Conservation (phyloP, 306 rosid species). For the Mucuna pruriens region DNA sequence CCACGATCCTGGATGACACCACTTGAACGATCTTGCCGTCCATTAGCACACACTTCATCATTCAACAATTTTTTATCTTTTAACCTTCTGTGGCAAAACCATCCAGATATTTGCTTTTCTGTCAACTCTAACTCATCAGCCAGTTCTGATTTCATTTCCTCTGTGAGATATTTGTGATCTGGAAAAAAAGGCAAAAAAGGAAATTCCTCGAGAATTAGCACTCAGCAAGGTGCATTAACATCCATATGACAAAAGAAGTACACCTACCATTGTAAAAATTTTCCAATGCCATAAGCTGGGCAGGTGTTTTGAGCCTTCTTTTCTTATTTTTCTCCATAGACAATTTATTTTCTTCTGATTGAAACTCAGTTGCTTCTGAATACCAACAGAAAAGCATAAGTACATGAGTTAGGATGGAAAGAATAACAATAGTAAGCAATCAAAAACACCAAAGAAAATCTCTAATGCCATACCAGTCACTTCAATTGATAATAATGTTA, state of each 20-base stretch:
- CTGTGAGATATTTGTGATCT: constrained; percentile 96
- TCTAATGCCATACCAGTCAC: neutral
- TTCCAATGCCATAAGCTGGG: constrained; percentile 85
- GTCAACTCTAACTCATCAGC: constrained; percentile 79
- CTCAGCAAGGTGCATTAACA: constrained; percentile 30
- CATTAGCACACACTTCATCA: constrained; percentile 67
- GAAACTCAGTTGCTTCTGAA: constrained; percentile 65
- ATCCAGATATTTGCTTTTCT: constrained; percentile 96
- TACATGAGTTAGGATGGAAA: neutral
- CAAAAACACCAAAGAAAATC: neutral
- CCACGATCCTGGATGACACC: constrained; percentile 88
- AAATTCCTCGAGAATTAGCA: constrained; percentile 30
- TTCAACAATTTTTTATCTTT: constrained; percentile 78
- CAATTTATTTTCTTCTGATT: constrained; percentile 76
- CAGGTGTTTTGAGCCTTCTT: constrained; percentile 88
- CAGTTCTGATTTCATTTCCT: constrained; percentile 79
- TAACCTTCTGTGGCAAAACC: constrained; percentile 99
- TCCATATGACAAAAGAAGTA: constrained; percentile 25
- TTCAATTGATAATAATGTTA: constrained; percentile 21
- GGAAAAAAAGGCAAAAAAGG: constrained; percentile 27
- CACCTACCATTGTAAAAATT: constrained; percentile 76
- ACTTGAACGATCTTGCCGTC: constrained; percentile 92
- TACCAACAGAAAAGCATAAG: constrained; percentile 42
- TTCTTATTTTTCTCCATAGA: constrained; percentile 69
- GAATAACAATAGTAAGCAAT: neutral